These are phyloP conservation scores for Panaeolus cyanescens DNA, from an alignment of 768 basidiomycete genomes.

Conservation along the genomic window DNA sequence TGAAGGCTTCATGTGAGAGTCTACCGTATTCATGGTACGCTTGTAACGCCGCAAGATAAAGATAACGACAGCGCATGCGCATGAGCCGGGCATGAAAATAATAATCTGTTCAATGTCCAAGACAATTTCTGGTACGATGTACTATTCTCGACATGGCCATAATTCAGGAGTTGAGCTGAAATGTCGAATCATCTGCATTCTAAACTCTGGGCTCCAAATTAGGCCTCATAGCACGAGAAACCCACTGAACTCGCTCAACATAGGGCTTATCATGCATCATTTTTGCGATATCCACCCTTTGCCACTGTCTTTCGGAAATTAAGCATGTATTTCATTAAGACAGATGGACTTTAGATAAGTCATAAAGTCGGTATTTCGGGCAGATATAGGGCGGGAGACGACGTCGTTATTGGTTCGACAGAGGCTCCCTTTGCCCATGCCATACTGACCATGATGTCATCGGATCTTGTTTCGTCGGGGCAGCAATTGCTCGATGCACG, in stretches of 20 bases:
- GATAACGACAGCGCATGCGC: background rate
- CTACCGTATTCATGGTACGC: background rate
- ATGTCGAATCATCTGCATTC: background rate
- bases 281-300: background rate
- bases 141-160: background rate
- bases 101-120: background rate
- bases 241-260: background rate
- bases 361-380: background rate
- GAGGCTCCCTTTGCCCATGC: background rate
- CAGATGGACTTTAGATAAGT: background rate
- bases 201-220: background rate
- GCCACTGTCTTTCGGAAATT: slow-evolving; percentile 4
- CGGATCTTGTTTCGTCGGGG: slow-evolving; percentile 1
- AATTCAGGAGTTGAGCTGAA: background rate
- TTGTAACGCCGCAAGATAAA: slow-evolving; percentile 1
- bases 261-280: background rate
- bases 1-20: slow-evolving; percentile 3
- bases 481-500: background rate
- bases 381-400: background rate
- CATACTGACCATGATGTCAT: background rate
- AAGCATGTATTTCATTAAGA: background rate
- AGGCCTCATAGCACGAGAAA: background rate
- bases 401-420: background rate
- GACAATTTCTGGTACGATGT: background rate
- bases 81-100: background rate